These are phyloP conservation scores for Rosa hybrid DNA, from an alignment of 331 rosid genomes.

Conservation along the genomic window DNA sequence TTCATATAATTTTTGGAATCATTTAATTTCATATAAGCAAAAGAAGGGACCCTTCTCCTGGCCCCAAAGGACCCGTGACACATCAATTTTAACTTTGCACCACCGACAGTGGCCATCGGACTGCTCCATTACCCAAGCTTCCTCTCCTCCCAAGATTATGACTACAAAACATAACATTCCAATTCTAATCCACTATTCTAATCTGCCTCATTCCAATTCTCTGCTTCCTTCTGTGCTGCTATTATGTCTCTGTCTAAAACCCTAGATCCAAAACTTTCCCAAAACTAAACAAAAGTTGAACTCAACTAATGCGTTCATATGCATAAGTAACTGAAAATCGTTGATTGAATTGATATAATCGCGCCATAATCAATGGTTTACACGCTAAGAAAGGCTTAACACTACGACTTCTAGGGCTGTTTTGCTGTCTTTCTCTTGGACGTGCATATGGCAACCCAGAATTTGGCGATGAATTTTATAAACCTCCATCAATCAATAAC, in stretches of 20 bases:
- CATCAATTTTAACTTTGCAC: not conserved
- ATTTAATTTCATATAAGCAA: not conserved
- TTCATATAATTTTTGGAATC: conserved; percentile 7
- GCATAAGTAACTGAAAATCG: not conserved
- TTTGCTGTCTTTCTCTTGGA: not conserved
- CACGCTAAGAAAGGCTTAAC: too few species aligned
- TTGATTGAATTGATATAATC: not conserved
- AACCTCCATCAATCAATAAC: not conserved
- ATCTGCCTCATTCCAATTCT: not conserved
- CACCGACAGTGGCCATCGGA: not conserved
- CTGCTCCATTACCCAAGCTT: not conserved
- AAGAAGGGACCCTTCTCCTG: not conserved
- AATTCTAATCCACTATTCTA: conserved; percentile 1
- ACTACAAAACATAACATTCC: not conserved
- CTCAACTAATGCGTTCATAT: not conserved
- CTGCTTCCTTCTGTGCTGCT: not conserved
- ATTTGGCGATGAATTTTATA: not conserved
- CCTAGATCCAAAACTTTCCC: not conserved
- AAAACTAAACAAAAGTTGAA: too few species aligned
- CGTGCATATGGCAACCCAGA: not conserved
- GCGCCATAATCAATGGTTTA: not conserved
- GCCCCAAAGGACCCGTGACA: not conserved
- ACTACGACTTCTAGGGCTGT: not conserved
- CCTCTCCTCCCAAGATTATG: not conserved
- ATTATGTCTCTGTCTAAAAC: not conserved